These are phyloP conservation scores for Brassica nigra DNA, from an alignment of 345 rosid species.

Conservation along the genomic window DNA sequence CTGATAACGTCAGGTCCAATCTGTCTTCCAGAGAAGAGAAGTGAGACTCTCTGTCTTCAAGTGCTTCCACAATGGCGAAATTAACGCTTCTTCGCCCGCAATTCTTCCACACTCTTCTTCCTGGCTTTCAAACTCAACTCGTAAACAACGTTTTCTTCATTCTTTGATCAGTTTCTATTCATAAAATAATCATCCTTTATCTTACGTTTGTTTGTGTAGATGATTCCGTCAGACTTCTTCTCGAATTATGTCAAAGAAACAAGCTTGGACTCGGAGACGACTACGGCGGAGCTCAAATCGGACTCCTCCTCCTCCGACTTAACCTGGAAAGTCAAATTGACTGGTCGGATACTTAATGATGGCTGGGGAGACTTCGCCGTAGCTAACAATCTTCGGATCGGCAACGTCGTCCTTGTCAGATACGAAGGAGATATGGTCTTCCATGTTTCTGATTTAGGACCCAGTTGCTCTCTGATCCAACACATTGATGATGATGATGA, in stretches of 20 bases:
- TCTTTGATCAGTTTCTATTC: neutral
- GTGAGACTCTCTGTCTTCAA: too few species aligned
- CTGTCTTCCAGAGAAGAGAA: too few species aligned
- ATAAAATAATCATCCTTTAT: neutral
- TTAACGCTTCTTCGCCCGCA: neutral
- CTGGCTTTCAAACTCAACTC: slow-evolving; percentile 7
- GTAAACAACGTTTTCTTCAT: neutral
- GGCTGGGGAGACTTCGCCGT: slow-evolving; percentile 24
- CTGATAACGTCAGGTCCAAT: too few species aligned
- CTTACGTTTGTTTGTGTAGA: neutral
- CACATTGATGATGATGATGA: neutral
- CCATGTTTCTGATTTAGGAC: neutral
- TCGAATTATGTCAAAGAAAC: neutral
- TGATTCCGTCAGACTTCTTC: slow-evolving; percentile 26
- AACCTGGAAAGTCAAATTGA: slow-evolving; percentile 17
- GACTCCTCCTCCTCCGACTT: neutral
- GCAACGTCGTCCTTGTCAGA: slow-evolving; percentile 3
- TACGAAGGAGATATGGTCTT: slow-evolving; percentile 18
- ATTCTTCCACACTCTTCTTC: slow-evolving; percentile 15
- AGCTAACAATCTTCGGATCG: slow-evolving; percentile 1
- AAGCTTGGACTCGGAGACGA: neutral
- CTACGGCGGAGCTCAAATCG: slow-evolving; percentile 9
- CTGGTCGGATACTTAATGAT: slow-evolving; percentile 2
- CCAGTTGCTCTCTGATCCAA: neutral
- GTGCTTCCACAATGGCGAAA: neutral